Base-by-base conservation (phyloP, 345 rosid genomes). In the Anastatica hierochuntica region DNA sequence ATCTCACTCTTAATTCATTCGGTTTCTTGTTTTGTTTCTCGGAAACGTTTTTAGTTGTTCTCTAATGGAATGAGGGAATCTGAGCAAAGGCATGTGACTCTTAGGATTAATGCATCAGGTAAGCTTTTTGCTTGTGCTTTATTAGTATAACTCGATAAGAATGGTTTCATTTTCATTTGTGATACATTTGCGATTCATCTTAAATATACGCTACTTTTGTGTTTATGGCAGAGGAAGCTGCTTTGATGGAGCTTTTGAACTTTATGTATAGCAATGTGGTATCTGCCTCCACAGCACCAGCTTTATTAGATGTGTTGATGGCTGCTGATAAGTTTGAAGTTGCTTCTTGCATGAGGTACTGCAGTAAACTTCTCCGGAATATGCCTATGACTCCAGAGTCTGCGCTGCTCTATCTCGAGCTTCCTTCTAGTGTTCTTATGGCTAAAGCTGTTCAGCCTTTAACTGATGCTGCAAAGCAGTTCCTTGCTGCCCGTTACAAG, bases 11-110 rank as follows among this genome's bases (percentile, higher is more conserved):
- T 69, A 20, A n/a, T n/a, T n/a, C n/a, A n/a, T n/a, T n/a, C n/a
- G n/a, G n/a, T n/a, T n/a, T n/a, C n/a, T n/a, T n/a, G n/a, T n/a
- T n/a, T n/a, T n/a, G n/a, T n/a, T n/a, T n/a, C n/a, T n/a, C n/a
- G n/a, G n/a, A n/a, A n/a, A n/a, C n/a, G n/a, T n/a, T n/a, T n/a
- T n/a, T 54, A 92, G 98, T 80, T 92, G 49, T 88, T 92, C 78
- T 92, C 98, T 4, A 92, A 92, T 74, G 98, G 98, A 56, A 92
- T 92, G 98, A 85, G 72, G 73, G 98, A 92, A 69, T 88, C 98
- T 11, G 97, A 83, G 67, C 96, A 92, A 41, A 78, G 95, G 34
- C 94, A 81, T 72, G 96, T 85, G 34, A 83, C 97, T 5, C 75
- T 92, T 44, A 74, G 88, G 56, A 88, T 92, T 62, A 78, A 71